Evolutionary conservation across 1,284 basidiomycete species (phyloP), one percentile per base, ranked within the genome.

Genomic region (Microbotryum intermedium): DNA sequence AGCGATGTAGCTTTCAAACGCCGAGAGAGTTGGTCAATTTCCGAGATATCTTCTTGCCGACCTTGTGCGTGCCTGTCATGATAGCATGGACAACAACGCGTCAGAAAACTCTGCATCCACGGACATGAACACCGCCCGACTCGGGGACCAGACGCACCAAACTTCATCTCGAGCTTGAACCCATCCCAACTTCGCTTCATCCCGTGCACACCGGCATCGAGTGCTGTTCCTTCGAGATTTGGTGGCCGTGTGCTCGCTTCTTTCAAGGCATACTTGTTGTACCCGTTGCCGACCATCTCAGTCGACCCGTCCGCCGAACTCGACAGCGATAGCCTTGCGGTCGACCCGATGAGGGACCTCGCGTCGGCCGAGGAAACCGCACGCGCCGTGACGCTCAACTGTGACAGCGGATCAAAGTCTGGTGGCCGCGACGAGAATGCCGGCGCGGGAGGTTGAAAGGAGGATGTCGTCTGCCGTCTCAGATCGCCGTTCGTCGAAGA

Each of bases 161-260:
- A 62, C 51, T 51, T 54, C 55, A 58, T 60, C 7, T 67, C 65
- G 39, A 67, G 52, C 57, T 68, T 68, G 62, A 68, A 68, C 29
- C 58, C 64, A 34, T 66, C 67, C 60, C 56, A 64, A 18, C 53
- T 57, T 10, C 67, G 53, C 49, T 66, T 66, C 57, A 66, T 58
- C 7, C 67, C 67, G 30, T 68, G 67, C 51, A 66, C 57, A 6
- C 67, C 67, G 2, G 67, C 64, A 8, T 64, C 64, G 16, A 68
- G 25, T 39, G 58, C 53, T 3, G 51, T 62, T 20, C 65, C 67
- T 6, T 66, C 67, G 28, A 59, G 11, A 25, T 57, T 46, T 29
- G 55, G 46, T 56, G 59, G 55, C 28, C 67, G 42, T n/a, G 46
- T 54, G 10, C 28, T 34, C n/a, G 21, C 25, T 39, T 54, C 30